Evolutionary conservation across 2,329 filamentous ascomycete genomes (phyloP).

Genomic region (Calonectria pseudoreteaudii): DNA sequence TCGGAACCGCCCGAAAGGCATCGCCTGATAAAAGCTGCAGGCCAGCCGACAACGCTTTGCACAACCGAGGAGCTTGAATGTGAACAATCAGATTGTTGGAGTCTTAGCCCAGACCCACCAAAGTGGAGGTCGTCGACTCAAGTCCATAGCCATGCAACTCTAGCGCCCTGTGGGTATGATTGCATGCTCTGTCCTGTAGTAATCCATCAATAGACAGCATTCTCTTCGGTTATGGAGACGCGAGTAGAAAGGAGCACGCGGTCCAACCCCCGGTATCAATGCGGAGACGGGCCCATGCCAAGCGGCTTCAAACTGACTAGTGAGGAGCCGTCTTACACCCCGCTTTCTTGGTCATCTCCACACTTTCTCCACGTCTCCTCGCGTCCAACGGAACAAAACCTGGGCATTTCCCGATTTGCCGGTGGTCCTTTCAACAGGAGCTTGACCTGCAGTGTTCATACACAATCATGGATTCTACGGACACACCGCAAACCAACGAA

Average conservation of each 20-base stretch:
- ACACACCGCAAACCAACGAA: neutral
- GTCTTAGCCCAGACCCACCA: neutral
- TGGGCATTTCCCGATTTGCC: conserved; percentile 28
- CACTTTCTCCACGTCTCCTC: neutral
- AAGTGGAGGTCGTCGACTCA: neutral
- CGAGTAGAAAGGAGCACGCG: neutral
- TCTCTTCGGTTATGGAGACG: neutral
- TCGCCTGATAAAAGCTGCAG: neutral
- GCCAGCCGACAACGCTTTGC: neutral
- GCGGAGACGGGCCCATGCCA: neutral
- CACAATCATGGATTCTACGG: conserved; percentile 1
- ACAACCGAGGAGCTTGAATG: neutral
- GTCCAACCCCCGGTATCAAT: neutral
- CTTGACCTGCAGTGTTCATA: neutral
- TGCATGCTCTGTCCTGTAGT: neutral
- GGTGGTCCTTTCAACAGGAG: neutral
- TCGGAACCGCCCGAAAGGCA: neutral
- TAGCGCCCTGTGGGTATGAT: neutral
- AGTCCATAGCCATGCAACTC: neutral
- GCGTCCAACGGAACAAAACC: conserved; percentile 15
- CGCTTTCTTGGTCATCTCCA: conserved; percentile 14
- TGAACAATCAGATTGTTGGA: neutral
- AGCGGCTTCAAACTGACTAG: neutral
- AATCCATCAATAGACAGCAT: neutral
- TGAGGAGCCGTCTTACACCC: neutral